Evolutionary conservation across 2,329 filamentous ascomycete genomes (phyloP).

Genomic region (Thermothelomyces thermophilus): DNA sequence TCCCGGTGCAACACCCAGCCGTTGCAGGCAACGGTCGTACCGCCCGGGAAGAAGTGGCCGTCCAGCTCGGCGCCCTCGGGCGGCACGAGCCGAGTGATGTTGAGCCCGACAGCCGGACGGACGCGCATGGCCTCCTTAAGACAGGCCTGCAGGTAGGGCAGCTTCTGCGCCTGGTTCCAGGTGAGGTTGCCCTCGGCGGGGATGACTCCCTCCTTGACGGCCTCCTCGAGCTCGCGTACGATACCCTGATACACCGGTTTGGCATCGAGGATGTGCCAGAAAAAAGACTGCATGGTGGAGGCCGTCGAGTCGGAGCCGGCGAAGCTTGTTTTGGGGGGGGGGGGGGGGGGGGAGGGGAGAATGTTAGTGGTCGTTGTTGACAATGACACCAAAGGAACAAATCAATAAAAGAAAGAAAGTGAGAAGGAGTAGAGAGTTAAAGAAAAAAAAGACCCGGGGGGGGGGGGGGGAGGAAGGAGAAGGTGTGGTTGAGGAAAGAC

Average conservation of each 20-base stretch:
- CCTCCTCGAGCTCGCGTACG: constrained; percentile 38
- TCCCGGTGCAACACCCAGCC: constrained; percentile 49
- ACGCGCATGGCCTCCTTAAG: constrained; percentile 51
- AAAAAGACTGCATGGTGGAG: constrained; percentile 52
- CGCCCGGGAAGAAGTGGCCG: constrained; percentile 44
- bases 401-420: no score
- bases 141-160: constrained; percentile 51
- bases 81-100: constrained; percentile 46
- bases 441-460: no score
- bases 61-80: constrained; percentile 46
- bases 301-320: constrained; percentile 57
- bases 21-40: constrained; percentile 47
- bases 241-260: constrained; percentile 36
- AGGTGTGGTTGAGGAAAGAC: background rate
- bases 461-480: no score
- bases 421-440: no score
- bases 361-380: background rate
- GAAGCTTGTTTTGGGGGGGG: no score
- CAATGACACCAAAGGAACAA: background rate
- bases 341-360: no score
- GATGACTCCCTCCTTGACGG: constrained; percentile 32
- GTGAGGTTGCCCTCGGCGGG: constrained; percentile 38
- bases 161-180: constrained; percentile 41
- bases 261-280: constrained; percentile 43
- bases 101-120: constrained; percentile 48